A percentile compares a stretch with the other conserved stretches of the same genome.
Conservation (phyloP, 768 basidiomycete species). For the Trametes villosa region DNA sequence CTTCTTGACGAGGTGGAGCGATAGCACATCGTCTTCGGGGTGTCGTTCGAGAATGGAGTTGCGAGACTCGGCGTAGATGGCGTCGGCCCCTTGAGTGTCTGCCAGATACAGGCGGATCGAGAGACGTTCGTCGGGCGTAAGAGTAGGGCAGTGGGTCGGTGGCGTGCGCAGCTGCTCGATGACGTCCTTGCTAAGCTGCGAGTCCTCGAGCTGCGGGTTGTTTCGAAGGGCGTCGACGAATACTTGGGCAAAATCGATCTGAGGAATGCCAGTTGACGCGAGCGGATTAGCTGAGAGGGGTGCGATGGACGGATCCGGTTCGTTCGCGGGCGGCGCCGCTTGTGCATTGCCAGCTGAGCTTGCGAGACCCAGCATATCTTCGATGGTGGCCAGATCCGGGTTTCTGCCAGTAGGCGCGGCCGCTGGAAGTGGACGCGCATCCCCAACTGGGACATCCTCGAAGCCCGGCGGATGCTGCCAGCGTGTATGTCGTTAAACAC, state of each 20-base stretch:
- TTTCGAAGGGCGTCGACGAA: not conserved
- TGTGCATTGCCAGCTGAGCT: too few species aligned
- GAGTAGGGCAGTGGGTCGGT: not conserved
- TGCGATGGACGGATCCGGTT: too few species aligned
- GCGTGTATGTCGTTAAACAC: too few species aligned
- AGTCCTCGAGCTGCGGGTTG: not conserved
- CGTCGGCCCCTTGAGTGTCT: not conserved
- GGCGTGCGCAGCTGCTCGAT: not conserved
- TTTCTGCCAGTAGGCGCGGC: too few species aligned
- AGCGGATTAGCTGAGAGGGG: too few species aligned
- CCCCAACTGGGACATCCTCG: too few species aligned
- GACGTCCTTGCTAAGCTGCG: not conserved
- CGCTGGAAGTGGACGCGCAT: too few species aligned
- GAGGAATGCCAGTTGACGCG: conserved; percentile 36
- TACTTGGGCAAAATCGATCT: not conserved
- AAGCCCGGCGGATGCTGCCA: too few species aligned
- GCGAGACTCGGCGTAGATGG: not conserved
- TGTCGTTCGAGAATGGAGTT: not conserved
- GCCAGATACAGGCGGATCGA: not conserved
- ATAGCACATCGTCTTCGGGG: not conserved
- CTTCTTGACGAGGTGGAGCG: not conserved
- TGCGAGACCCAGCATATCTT: too few species aligned
- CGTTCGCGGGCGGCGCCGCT: too few species aligned
- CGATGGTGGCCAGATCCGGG: too few species aligned
- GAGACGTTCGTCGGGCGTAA: not conserved